Evolutionary conservation across 805 yeast genomes (phyloP).

Genomic region (Candida bentonensis): DNA sequence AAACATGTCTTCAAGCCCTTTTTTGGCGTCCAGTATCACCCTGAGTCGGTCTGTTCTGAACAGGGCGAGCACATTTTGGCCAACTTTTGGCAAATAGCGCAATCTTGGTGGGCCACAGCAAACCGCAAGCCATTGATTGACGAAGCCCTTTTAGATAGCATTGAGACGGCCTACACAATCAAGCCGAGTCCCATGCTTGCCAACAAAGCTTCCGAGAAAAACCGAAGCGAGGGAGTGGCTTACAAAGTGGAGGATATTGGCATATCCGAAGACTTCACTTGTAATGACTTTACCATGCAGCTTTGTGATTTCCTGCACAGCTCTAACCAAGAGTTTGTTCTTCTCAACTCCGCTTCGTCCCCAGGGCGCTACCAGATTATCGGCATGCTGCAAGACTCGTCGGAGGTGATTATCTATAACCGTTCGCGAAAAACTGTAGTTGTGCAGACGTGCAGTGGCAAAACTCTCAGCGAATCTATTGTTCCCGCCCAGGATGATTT

Average conservation of each 20-base stretch:
- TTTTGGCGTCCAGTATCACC: slow-evolving; percentile 94
- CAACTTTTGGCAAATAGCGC: slow-evolving; percentile 48
- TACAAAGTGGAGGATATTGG: too few relatives aligned
- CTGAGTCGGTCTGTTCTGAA: slow-evolving; percentile 81
- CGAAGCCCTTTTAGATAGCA: not conserved
- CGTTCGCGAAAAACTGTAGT: not conserved
- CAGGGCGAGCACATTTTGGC: slow-evolving; percentile 43
- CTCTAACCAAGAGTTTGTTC: slow-evolving; percentile 32
- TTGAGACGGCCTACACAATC: not conserved
- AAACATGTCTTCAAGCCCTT: slow-evolving; percentile 48
- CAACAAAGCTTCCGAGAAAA: too few relatives aligned
- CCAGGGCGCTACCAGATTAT: slow-evolving; percentile 87
- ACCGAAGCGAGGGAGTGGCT: too few relatives aligned
- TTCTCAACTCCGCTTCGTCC: slow-evolving; percentile 62
- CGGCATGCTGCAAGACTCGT: slow-evolving; percentile 32
- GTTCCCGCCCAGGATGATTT: slow-evolving; percentile 12
- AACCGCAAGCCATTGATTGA: not conserved
- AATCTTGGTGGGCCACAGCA: slow-evolving; percentile 18
- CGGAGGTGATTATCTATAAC: slow-evolving; percentile 1
- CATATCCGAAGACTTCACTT: too few relatives aligned
- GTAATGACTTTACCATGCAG: not conserved
- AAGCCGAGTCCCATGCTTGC: not conserved
- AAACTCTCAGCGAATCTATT: not conserved
- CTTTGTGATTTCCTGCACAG: slow-evolving; percentile 7
- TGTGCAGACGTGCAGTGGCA: too few relatives aligned